Percentiles rank a stretch among this genome's conserved stretches.
These are phyloP conservation scores for Hamigera avellanea DNA, from an alignment of 495 filamentous ascomycete species.

Conservation along the genomic window DNA sequence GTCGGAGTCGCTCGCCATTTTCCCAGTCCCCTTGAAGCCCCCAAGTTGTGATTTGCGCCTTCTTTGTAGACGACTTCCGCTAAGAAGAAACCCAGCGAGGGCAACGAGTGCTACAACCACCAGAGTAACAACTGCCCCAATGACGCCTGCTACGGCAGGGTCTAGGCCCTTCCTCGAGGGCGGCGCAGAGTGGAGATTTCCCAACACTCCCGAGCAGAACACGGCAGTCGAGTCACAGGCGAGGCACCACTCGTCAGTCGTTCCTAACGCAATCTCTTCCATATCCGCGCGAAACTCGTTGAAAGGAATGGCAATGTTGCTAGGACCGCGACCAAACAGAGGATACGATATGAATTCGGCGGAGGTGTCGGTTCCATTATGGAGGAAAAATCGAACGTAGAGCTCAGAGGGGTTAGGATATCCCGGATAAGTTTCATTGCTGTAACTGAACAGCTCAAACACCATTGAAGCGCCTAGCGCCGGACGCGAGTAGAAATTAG, in stretches of 20 bases:
- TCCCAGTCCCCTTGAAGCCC: slow-evolving; percentile 38
- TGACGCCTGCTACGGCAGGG: slow-evolving; percentile 41
- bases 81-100: slow-evolving; percentile 25
- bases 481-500: slow-evolving; percentile 58
- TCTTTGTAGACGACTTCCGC: slow-evolving; percentile 24
- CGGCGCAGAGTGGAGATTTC: not conserved
- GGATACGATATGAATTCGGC: slow-evolving; percentile 44
- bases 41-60: slow-evolving; percentile 16
- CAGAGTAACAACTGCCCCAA: slow-evolving; percentile 37
- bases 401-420: slow-evolving; percentile 47
- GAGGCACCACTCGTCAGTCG: slow-evolving; percentile 55
- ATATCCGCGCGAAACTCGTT: slow-evolving; percentile 49
- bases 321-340: slow-evolving; percentile 49
- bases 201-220: slow-evolving; percentile 40
- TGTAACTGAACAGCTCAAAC: slow-evolving; percentile 64
- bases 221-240: slow-evolving; percentile 51
- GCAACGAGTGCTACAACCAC: slow-evolving; percentile 17
- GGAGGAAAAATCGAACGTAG: slow-evolving; percentile 64
- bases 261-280: slow-evolving; percentile 46
- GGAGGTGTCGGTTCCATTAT: slow-evolving; percentile 56
- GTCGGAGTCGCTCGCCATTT: slow-evolving; percentile 40
- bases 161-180: slow-evolving; percentile 8
- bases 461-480: slow-evolving; percentile 56
- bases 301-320: slow-evolving; percentile 44
- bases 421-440: slow-evolving; percentile 24